These are phyloP conservation scores for Eucalyptus camaldulensis DNA, from an alignment of 345 rosid genomes.

Conservation along the genomic window DNA sequence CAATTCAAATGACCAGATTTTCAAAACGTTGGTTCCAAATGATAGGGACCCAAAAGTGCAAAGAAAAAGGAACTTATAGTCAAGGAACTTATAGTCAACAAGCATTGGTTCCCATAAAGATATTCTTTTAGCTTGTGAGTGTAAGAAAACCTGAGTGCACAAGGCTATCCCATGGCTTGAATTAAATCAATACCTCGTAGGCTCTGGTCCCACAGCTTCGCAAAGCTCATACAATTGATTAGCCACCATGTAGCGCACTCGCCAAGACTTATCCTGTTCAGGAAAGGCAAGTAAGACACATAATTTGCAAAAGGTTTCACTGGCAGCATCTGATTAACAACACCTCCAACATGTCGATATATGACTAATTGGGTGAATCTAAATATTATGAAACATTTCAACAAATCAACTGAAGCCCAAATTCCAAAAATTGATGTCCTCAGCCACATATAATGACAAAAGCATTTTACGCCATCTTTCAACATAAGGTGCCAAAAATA, in stretches of 20 bases:
- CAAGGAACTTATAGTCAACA: background rate
- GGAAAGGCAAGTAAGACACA: background rate
- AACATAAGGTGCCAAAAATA: background rate
- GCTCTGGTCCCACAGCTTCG: conserved; percentile 94
- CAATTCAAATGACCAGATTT: background rate
- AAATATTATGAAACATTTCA: background rate
- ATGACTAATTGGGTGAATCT: background rate
- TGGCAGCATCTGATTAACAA: background rate
- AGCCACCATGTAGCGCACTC: conserved; percentile 97
- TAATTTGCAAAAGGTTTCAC: background rate
- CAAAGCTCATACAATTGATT: conserved; percentile 95
- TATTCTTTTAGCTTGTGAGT: background rate
- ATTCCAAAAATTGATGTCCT: background rate
- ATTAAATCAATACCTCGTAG: conserved; percentile 53
- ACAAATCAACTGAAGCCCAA: background rate
- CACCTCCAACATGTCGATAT: background rate
- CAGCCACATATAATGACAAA: background rate
- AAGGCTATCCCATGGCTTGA: background rate
- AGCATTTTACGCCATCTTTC: background rate
- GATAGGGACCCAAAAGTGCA: background rate
- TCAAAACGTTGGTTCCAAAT: background rate
- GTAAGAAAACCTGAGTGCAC: background rate
- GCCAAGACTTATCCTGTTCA: conserved; percentile 93
- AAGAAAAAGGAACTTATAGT: background rate
- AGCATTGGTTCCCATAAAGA: background rate